phyloP scores from a whole-genome alignment of 2,329 filamentous ascomycete species.

The Alternaria rosae region DNA sequence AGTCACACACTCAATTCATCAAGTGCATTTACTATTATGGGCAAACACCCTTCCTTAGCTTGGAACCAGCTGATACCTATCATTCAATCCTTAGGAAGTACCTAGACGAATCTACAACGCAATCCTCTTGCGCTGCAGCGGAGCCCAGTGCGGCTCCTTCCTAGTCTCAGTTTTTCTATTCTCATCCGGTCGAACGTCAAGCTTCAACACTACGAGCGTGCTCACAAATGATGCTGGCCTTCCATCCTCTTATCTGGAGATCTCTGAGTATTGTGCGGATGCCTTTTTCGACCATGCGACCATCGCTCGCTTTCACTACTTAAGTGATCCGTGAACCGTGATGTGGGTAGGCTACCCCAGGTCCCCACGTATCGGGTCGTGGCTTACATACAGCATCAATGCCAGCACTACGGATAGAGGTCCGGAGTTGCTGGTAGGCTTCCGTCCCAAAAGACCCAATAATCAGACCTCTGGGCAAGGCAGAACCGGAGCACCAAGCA shows the following conservation, averaged over 20 bases:
- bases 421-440: neutral
- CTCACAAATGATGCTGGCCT: neutral
- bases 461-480: neutral
- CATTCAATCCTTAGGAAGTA: neutral
- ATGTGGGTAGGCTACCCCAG: neutral
- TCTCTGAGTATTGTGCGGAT: neutral
- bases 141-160: neutral
- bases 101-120: neutral
- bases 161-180: neutral
- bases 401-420: neutral
- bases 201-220: neutral
- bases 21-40: neutral
- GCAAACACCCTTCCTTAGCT: neutral
- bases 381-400: neutral
- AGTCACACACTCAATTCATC: neutral
- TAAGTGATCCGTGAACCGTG: neutral
- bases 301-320: neutral
- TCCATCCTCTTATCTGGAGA: neutral
- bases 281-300: neutral
- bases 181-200: neutral
- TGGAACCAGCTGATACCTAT: neutral
- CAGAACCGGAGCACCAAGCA: neutral
- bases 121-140: neutral
- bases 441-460: neutral
- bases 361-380: neutral